Evolutionary conservation across 2,329 filamentous ascomycete genomes (phyloP).

Genomic region (Magnaporthales sp.): DNA sequence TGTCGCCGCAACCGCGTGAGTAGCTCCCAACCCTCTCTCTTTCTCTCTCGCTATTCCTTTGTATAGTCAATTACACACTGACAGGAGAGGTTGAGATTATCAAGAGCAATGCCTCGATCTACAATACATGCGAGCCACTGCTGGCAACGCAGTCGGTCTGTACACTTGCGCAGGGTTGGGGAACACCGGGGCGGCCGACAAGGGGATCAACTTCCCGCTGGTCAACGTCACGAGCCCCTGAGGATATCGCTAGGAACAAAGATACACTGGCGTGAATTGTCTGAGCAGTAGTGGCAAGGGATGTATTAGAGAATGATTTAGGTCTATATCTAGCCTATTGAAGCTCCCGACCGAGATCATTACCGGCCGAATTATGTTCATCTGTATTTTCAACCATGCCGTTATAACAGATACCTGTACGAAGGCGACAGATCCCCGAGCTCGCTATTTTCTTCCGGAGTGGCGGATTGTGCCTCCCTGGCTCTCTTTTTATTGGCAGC

Average conservation of each 20-base stretch:
- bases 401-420: constrained; percentile 4
- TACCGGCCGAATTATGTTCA: neutral
- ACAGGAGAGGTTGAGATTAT: neutral
- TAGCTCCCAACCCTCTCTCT: neutral
- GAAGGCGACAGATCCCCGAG: constrained; percentile 21
- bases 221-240: constrained; percentile 3
- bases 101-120: constrained; percentile 31
- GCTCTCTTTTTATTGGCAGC: neutral
- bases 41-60: neutral
- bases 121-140: constrained; percentile 29
- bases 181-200: constrained; percentile 28
- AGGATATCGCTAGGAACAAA: too few relatives aligned
- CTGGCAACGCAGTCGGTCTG: constrained; percentile 30
- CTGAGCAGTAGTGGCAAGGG: neutral
- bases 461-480: neutral
- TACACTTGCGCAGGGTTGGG: constrained; percentile 29
- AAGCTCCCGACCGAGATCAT: neutral
- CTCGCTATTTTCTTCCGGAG: constrained; percentile 25
- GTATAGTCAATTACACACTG: neutral
- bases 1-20: constrained; percentile 24
- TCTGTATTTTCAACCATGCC: neutral
- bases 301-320: neutral
- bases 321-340: neutral
- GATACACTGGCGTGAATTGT: neutral
- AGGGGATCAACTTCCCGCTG: constrained; percentile 31